Conservation (phyloP, 805 yeast species). For the Wickerhamiella dianesei region DNA sequence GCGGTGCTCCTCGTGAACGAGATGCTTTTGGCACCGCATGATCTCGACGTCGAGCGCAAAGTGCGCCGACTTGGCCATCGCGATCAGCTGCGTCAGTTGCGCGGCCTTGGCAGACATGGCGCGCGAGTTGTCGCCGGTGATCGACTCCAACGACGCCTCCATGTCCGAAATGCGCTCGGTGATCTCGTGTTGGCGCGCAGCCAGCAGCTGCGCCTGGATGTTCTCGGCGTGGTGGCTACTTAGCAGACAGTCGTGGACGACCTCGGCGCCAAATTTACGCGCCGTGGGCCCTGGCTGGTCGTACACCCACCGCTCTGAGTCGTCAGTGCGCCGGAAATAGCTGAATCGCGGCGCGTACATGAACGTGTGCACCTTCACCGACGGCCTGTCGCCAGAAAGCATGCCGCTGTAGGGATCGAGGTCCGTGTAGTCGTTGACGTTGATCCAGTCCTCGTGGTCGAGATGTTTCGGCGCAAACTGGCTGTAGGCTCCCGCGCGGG, state of each 20-base stretch:
- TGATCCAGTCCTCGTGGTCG: conserved; percentile 42
- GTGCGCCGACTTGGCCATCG: not conserved
- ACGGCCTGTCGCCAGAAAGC: conserved; percentile 27
- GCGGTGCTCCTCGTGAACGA: not conserved
- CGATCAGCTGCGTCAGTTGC: conserved; percentile 4
- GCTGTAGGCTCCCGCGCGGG: not conserved
- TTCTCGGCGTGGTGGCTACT: conserved; percentile 23
- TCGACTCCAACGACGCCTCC: conserved; percentile 24
- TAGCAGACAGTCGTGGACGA: conserved; percentile 51
- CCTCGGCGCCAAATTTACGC: conserved; percentile 39
- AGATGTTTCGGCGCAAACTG: conserved; percentile 13
- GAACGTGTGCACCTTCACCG: conserved; percentile 45
- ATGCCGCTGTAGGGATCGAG: conserved; percentile 20
- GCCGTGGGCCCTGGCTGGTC: conserved; percentile 19
- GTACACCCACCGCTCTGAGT: conserved; percentile 27
- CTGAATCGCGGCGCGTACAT: conserved; percentile 55
- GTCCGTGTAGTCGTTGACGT: conserved; percentile 63
- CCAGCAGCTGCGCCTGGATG: conserved; percentile 20
- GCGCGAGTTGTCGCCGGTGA: conserved; percentile 7
- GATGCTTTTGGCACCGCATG: not conserved
- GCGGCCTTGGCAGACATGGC: not conserved
- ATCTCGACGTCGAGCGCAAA: conserved; percentile 1
- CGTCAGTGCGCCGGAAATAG: conserved; percentile 51
- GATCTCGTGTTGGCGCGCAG: conserved; percentile 21
- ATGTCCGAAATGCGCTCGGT: conserved; percentile 22